These are phyloP conservation scores for Aspergillus flavus DNA, from an alignment of 2,329 filamentous ascomycete genomes.

Conservation along the genomic window DNA sequence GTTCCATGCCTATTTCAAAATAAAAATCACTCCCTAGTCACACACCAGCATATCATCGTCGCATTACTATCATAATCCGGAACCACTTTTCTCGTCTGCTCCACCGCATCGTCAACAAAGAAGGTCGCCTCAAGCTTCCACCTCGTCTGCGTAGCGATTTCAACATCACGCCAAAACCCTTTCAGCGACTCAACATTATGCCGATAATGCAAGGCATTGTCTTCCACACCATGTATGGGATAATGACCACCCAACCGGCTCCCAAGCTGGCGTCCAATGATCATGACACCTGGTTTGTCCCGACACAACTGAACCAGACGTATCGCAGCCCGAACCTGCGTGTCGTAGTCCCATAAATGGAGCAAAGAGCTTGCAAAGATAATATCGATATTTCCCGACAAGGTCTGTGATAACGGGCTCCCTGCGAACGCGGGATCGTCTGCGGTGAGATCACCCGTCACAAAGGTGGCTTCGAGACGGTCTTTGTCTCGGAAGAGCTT, in stretches of 20 bases:
- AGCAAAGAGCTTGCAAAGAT: conserved; percentile 22
- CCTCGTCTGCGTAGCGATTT: conserved; percentile 12
- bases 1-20: too few species aligned
- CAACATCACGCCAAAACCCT: conserved; percentile 18
- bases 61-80: background rate
- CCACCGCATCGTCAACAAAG: conserved; percentile 6
- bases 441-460: conserved; percentile 47
- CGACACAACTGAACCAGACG: conserved; percentile 19
- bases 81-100: background rate
- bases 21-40: background rate
- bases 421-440: background rate
- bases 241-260: conserved; percentile 18
- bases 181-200: conserved; percentile 22
- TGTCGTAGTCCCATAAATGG: conserved; percentile 23
- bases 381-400: conserved; percentile 12
- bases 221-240: conserved; percentile 9
- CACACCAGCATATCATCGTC: conserved; percentile 16
- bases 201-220: conserved; percentile 13
- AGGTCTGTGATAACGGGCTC: too few species aligned
- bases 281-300: conserved; percentile 14
- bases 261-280: conserved; percentile 19
- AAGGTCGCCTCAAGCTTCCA: conserved; percentile 21
- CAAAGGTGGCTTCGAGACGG: conserved; percentile 50
- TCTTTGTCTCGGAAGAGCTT: conserved; percentile 63
- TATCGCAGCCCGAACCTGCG: conserved; percentile 14